Evolutionary conservation across 2,329 filamentous ascomycete genomes (phyloP).

Genomic region (Orbilia ellipsospora): DNA sequence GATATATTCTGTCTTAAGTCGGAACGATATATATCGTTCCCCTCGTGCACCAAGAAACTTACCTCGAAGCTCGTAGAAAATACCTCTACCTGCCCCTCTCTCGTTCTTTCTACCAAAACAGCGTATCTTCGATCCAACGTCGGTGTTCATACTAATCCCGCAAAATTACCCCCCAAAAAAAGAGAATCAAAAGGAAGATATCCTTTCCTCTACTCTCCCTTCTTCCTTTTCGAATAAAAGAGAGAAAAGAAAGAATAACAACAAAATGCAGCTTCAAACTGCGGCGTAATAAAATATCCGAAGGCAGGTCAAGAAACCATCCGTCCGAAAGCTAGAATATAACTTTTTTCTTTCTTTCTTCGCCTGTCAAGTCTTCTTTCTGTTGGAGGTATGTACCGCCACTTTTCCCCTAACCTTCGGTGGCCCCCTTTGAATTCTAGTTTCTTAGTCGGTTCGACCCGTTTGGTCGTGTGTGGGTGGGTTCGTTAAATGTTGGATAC

Average conservation of each 20-base stretch:
- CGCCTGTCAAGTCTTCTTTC: too few relatives aligned
- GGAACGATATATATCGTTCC: too few relatives aligned
- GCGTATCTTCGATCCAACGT: slow-evolving; percentile 12
- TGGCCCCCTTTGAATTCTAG: too few relatives aligned
- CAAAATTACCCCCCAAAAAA: background rate
- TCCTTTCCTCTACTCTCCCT: slow-evolving; percentile 5
- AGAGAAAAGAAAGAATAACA: background rate
- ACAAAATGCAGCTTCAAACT: slow-evolving; percentile 14
- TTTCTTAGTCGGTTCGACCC: too few relatives aligned
- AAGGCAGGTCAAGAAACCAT: slow-evolving; percentile 3
- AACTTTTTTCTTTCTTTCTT: too few relatives aligned
- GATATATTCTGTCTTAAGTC: too few relatives aligned
- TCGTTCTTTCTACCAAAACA: background rate
- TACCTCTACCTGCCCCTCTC: too few relatives aligned
- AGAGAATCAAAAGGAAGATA: background rate
- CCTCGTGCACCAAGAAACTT: background rate
- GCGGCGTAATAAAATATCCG: slow-evolving; percentile 22
- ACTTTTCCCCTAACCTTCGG: too few relatives aligned
- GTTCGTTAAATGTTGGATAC: too few relatives aligned
- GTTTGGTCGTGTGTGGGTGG: too few relatives aligned
- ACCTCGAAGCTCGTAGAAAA: background rate
- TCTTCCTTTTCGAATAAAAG: background rate
- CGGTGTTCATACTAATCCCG: slow-evolving; percentile 27
- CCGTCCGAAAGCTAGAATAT: too few relatives aligned
- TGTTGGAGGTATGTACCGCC: too few relatives aligned